Evolutionary conservation across 2,329 filamentous ascomycete genomes (phyloP).

Genomic region (Sordariomycetes sp.): DNA sequence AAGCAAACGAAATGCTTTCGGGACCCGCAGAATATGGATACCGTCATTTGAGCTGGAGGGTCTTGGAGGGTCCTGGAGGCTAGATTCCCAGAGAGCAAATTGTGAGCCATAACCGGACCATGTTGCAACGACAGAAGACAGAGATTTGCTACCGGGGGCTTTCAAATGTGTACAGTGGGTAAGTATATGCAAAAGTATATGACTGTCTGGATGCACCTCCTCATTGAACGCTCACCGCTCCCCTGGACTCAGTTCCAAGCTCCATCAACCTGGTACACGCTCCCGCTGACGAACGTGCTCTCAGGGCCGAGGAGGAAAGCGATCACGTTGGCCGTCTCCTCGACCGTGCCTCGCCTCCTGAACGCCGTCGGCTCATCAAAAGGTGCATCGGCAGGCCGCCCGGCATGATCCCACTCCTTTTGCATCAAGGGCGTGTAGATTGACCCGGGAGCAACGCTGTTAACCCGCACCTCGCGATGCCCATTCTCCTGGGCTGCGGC

Average conservation of each 20-base stretch:
- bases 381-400: conserved; percentile 22
- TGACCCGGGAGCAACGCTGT: conserved; percentile 34
- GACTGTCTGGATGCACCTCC: too few relatives aligned
- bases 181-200: too few relatives aligned
- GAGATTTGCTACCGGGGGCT: too few relatives aligned
- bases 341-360: conserved; percentile 32
- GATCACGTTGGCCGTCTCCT: conserved; percentile 36
- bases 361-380: conserved; percentile 33
- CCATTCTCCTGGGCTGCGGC: conserved; percentile 24
- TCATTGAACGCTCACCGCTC: too few relatives aligned
- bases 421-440: conserved; percentile 40
- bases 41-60: too few relatives aligned
- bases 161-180: too few relatives aligned
- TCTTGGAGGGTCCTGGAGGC: too few relatives aligned
- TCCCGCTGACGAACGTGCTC: conserved; percentile 34
- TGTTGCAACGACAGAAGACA: too few relatives aligned
- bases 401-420: conserved; percentile 25
- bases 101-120: too few relatives aligned
- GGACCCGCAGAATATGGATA: too few relatives aligned
- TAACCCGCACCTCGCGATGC: conserved; percentile 29
- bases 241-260: conserved; percentile 20
- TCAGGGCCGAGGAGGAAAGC: conserved; percentile 37
- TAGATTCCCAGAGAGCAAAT: too few relatives aligned
- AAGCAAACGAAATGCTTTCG: too few relatives aligned
- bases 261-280: conserved; percentile 33